phyloP scores from a whole-genome alignment of 805 yeast species.

The Metschnikowia bowlesiae region DNA sequence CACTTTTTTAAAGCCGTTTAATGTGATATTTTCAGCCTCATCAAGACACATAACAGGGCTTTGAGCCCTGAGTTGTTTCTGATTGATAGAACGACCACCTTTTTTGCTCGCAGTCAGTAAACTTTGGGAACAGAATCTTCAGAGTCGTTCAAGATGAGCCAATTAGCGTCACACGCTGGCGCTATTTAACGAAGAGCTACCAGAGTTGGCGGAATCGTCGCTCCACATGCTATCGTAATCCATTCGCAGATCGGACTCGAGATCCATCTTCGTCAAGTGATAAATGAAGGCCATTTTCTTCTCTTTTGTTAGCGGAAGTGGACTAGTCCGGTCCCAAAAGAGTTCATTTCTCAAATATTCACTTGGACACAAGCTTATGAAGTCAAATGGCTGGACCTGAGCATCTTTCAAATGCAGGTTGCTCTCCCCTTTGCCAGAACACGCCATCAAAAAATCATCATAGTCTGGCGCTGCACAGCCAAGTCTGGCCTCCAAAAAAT shows the following conservation, averaged over 20 bases:
- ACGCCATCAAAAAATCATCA: background rate
- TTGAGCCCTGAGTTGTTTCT: too few species aligned
- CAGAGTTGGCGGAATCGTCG: background rate
- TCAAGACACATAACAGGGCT: too few species aligned
- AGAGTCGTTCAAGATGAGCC: too few species aligned
- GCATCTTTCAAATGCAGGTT: background rate
- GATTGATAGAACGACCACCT: too few species aligned
- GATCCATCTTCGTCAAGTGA: background rate
- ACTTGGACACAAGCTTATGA: slow-evolving; percentile 4
- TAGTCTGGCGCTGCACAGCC: background rate
- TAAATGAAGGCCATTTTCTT: background rate
- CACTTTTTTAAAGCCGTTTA: too few species aligned
- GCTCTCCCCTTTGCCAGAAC: background rate
- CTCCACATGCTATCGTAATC: slow-evolving; percentile 1
- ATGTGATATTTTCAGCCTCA: too few species aligned
- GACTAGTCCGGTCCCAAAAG: background rate
- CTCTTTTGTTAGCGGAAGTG: background rate
- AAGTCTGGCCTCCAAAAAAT: background rate
- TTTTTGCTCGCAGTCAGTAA: too few species aligned
- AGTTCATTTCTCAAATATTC: background rate
- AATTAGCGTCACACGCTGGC: too few species aligned
- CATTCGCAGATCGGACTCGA: background rate
- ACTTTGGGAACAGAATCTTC: too few species aligned
- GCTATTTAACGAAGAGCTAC: too few species aligned
- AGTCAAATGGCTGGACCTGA: slow-evolving; percentile 9